Evolutionary conservation across 2,329 filamentous ascomycete species (phyloP), one percentile per base, ranked within the genome.

Genomic region (Sphaceloma murrayae): DNA sequence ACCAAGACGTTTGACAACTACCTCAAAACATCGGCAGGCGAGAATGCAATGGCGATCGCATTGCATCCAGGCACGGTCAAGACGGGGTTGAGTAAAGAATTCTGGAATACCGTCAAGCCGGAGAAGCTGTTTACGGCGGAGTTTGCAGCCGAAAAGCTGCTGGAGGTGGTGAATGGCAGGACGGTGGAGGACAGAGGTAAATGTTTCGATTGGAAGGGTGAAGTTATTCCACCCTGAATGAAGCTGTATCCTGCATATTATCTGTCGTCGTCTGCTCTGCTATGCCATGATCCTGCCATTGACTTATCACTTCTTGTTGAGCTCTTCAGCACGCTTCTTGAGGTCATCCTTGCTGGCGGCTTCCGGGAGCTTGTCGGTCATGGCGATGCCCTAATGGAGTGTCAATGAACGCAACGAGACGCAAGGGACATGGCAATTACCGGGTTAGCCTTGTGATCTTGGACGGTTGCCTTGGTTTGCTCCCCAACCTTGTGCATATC

Each of bases 21-120:
- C 56, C 62, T 91, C 22, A 62, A 62, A 26, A 66, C 70, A 3
- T 68, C 70, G 31, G 71, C 73, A 47, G 77, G 71, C 0, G 72
- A 74, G 1, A 77, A 74, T 42, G 82, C 81, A 0, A 67, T 86
- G 51, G 77, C 77, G 1, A 64, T 93, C 8, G 74, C 73, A 7
- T 71, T 91, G 56, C 85, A 91, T 62, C 85, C 85, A 1, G 85
- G 85, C 2, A 91, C 85, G 1, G 84, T 91, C 38, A 78, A 73
- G 65, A 91, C 85, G 40, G 78, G 73, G 7, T 64, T 93, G 49
- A 85, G 78, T 50, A 72, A 68, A 54, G 77, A 78, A 32, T 91
- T 84, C 57, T 89, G 83, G 84, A 67, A 57, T 0, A 75, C 69
- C 30, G 77, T 82, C 31, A 68, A 68, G 54, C 62, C 68, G 34